phyloP scores from a whole-genome alignment of 2,329 filamentous ascomycete genomes.

The Phaeophleospora eucalypticola region DNA sequence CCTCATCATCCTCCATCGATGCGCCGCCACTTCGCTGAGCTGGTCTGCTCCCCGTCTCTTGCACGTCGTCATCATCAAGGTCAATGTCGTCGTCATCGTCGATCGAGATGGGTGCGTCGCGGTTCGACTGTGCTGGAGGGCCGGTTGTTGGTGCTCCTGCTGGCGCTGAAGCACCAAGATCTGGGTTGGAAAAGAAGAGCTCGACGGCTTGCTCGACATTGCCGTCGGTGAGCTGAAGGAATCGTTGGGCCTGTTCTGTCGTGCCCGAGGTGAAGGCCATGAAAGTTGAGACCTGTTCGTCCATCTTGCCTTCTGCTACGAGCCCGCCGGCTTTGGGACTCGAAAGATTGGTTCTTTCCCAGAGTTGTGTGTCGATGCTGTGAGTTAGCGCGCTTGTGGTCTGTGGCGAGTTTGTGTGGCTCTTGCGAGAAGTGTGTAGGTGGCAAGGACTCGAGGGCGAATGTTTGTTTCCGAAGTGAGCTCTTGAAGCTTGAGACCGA shows the following conservation, averaged over 20 bases:
- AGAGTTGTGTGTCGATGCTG: neutral
- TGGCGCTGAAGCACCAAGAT: conserved; percentile 38
- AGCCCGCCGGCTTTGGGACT: neutral
- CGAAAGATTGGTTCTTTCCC: neutral
- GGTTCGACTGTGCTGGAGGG: conserved; percentile 31
- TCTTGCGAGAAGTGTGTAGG: too few relatives aligned
- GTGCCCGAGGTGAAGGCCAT: conserved; percentile 73
- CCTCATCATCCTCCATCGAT: conserved; percentile 75
- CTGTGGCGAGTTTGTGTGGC: too few relatives aligned
- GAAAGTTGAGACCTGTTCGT: conserved; percentile 69
- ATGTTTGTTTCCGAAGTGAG: too few relatives aligned
- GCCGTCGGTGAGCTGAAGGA: conserved; percentile 78
- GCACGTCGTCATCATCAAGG: conserved; percentile 35
- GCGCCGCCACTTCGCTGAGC: conserved; percentile 17
- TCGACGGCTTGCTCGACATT: conserved; percentile 82
- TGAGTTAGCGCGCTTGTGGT: too few relatives aligned
- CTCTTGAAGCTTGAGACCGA: too few relatives aligned
- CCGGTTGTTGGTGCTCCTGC: conserved; percentile 34
- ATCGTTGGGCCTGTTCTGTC: conserved; percentile 71
- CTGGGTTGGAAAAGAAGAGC: conserved; percentile 81
- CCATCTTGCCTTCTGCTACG: conserved; percentile 28
- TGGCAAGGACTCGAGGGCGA: too few relatives aligned
- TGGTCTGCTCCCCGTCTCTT: conserved; percentile 25
- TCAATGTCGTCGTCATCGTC: conserved; percentile 67
- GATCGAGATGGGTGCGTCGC: conserved; percentile 63